phyloP scores from a whole-genome alignment of 2,329 filamentous ascomycete genomes.

The Colletotrichum sansevieriae region DNA sequence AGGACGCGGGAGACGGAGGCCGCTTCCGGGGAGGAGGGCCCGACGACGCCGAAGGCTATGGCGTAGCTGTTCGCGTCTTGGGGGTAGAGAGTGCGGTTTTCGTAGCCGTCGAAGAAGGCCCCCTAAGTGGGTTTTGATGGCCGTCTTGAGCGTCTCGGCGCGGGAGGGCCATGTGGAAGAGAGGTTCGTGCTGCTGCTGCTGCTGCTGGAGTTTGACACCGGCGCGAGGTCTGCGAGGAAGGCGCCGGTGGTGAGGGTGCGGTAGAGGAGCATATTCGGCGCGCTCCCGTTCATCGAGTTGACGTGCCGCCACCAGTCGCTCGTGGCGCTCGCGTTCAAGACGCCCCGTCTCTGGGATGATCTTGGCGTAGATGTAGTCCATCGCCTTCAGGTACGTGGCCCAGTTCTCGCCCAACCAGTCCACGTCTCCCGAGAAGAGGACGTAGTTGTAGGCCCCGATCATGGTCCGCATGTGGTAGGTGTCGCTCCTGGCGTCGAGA shows the following conservation, averaged over 20 bases:
- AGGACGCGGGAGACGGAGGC: conserved; percentile 59
- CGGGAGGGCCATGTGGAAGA: conserved; percentile 55
- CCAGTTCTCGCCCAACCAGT: conserved; percentile 47
- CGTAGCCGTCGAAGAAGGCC: conserved; percentile 67
- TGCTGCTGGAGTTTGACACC: conserved; percentile 48
- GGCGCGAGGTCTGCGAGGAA: conserved; percentile 60
- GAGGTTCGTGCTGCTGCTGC: conserved; percentile 45
- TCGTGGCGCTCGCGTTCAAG: conserved; percentile 62
- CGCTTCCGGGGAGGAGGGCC: conserved; percentile 49
- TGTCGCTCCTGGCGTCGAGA: conserved; percentile 50
- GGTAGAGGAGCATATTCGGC: conserved; percentile 66
- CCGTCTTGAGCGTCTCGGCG: conserved; percentile 56
- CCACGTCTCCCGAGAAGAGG: conserved; percentile 54
- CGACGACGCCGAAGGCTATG: conserved; percentile 61
- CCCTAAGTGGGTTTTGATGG: conserved; percentile 63
- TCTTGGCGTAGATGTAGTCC: conserved; percentile 46
- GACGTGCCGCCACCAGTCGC: conserved; percentile 65
- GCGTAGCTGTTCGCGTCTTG: conserved; percentile 73
- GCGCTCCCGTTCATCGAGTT: conserved; percentile 58
- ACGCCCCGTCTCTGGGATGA: conserved; percentile 45
- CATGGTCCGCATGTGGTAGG: conserved; percentile 58
- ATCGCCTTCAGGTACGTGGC: conserved; percentile 49
- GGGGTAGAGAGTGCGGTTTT: conserved; percentile 63
- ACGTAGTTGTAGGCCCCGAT: conserved; percentile 69
- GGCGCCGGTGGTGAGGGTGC: conserved; percentile 66